These are phyloP conservation scores for Neofusicoccum parvum DNA, from an alignment of 2,329 filamentous ascomycete species.

Conservation along the genomic window DNA sequence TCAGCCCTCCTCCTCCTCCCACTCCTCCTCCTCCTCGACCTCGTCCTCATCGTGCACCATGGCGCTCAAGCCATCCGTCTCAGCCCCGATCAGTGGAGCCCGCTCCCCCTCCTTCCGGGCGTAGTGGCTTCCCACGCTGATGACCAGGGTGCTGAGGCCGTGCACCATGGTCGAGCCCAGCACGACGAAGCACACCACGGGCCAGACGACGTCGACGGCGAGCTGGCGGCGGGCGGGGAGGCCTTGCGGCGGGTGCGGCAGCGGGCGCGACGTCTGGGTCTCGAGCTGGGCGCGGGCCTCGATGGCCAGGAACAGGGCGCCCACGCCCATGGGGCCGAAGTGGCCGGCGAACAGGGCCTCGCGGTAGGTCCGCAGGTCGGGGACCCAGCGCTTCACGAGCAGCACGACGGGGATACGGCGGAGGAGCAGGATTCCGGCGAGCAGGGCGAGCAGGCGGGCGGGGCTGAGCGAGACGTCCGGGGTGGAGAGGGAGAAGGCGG, in stretches of 20 bases:
- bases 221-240: constrained; percentile 36
- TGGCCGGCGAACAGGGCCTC: constrained; percentile 60
- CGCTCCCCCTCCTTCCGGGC: constrained; percentile 49
- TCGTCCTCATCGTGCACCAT: constrained; percentile 44
- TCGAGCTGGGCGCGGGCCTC: constrained; percentile 58
- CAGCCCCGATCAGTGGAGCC: constrained; percentile 52
- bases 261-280: constrained; percentile 48
- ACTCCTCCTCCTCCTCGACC: constrained; percentile 26
- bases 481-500: constrained; percentile 38
- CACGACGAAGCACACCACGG: constrained; percentile 58
- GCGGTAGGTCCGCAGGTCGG: constrained; percentile 51
- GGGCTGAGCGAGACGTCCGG: constrained; percentile 42
- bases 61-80: constrained; percentile 52
- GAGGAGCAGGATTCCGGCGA: constrained; percentile 54
- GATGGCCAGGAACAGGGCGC: constrained; percentile 59
- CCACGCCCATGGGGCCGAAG: constrained; percentile 61
- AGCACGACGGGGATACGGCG: constrained; percentile 56
- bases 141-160: constrained; percentile 54
- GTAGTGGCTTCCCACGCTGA: constrained; percentile 54
- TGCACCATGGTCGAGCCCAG: constrained; percentile 58
- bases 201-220: constrained; percentile 54
- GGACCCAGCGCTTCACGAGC: constrained; percentile 50
- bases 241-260: constrained; percentile 46
- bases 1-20: neutral
- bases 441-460: constrained; percentile 46